These are phyloP conservation scores for Phragmites australis DNA, from an alignment of 176 grass and related monocot genomes.

Conservation along the genomic window DNA sequence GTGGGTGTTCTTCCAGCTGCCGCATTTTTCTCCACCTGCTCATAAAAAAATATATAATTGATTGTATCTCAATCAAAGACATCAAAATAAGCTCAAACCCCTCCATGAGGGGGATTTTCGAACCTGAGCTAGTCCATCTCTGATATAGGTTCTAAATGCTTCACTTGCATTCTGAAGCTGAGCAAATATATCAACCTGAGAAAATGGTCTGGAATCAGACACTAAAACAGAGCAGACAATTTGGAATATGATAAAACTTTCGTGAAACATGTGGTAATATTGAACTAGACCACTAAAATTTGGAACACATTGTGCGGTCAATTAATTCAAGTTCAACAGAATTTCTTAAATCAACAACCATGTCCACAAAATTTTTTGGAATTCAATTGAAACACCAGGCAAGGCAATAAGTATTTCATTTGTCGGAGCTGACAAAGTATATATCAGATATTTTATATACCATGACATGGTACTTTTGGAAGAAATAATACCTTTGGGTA, in stretches of 20 bases:
- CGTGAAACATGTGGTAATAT: background rate
- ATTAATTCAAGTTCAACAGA: background rate
- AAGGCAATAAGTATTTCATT: background rate
- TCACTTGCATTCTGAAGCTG: constrained; percentile 99
- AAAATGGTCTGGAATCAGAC: constrained; percentile 17
- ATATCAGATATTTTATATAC: background rate
- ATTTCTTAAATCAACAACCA: too few relatives aligned
- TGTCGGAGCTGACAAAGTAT: background rate
- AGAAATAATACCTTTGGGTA: constrained; percentile 78
- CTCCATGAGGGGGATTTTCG: background rate
- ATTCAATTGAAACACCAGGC: too few relatives aligned
- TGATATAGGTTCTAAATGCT: constrained; percentile 99
- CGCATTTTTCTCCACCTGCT: constrained; percentile 95
- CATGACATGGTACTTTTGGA: background rate
- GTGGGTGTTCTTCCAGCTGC: constrained; percentile 84
- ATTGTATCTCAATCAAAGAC: background rate
- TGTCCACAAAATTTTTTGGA: too few relatives aligned
- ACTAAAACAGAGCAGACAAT: background rate
- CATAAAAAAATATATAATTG: constrained; percentile 2
- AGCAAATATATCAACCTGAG: constrained; percentile 95
- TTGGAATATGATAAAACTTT: background rate
- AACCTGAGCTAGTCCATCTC: constrained; percentile 95
- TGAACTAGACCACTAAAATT: background rate
- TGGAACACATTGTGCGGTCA: background rate
- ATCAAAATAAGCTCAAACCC: background rate